These are phyloP conservation scores for Aspergillus bridgeri DNA, from an alignment of 495 filamentous ascomycete species.

Conservation along the genomic window DNA sequence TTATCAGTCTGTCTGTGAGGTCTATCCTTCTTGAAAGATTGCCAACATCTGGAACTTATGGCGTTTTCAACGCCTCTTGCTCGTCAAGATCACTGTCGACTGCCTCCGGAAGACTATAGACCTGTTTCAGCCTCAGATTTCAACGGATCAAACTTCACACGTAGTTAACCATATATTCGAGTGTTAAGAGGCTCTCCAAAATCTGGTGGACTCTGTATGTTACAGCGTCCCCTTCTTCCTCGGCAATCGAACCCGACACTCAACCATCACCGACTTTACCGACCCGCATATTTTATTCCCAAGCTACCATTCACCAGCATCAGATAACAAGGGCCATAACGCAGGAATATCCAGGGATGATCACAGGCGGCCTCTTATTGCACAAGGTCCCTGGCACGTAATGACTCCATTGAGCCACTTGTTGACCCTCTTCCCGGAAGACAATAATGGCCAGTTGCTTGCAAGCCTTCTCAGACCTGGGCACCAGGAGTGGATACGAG, in stretches of 20 bases:
- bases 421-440: constrained; percentile 16
- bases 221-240: constrained; percentile 17
- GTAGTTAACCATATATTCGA: not conserved
- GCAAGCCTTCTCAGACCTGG: constrained; percentile 10
- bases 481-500: constrained; percentile 14
- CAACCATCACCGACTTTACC: constrained; percentile 4
- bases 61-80: constrained; percentile 18
- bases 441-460: constrained; percentile 4
- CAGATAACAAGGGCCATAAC: too few species aligned
- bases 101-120: not conserved
- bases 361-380: constrained; percentile 8
- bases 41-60: constrained; percentile 16
- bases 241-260: constrained; percentile 5
- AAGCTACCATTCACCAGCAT: not conserved
- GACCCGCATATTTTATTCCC: not conserved
- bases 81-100: constrained; percentile 8
- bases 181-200: constrained; percentile 7
- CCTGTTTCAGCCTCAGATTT: not conserved
- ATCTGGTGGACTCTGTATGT: constrained; percentile 13
- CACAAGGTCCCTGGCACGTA: constrained; percentile 12
- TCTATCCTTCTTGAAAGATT: constrained; percentile 17
- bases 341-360: constrained; percentile 6
- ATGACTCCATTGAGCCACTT: constrained; percentile 15
- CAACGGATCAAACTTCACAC: not conserved
- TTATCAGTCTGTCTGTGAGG: constrained; percentile 12